Evolutionary conservation across 2,329 filamentous ascomycete genomes (phyloP), one percentile per base, ranked within the genome.

Genomic region (Raffaelea arxii): DNA sequence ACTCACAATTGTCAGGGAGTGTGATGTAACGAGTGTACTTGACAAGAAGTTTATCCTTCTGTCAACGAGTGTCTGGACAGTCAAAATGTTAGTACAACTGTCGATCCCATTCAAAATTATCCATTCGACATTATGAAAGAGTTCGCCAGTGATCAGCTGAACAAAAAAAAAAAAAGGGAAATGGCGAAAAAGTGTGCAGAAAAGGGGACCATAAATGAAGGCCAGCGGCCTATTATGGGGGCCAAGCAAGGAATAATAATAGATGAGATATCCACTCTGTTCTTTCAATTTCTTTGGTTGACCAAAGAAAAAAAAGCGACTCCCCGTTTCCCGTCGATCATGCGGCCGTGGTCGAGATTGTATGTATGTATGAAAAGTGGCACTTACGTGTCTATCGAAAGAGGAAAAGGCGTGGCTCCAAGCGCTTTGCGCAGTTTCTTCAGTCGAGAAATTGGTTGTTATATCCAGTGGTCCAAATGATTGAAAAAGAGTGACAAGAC

Each of bases 21-120:
- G 57, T 60, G 63, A 56, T 55, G 55, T 77, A 52, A 74, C 67
- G 75, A 78, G 66, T 75, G 75, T 75, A 76, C 68, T 74, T 77
- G 75, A 77, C 72, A 67, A 62, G 61, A 56, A 61, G 56, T 49
- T 10, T 27, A 16, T 46, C 44, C 21, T 54, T 66, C 39, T 50
- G 66, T 71, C 69, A 75, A 77, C 58, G 70, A 76, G 65, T 61
- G 72, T 61, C 58, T 60, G 48, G 46, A 41, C 24, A 35, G 25
- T 25, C n/a, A 4, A 16, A 24, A 23, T 41, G 40, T 37, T n/a
- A 44, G 27, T 14, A 43, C 22, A 24, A 11, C 18, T 4, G n/a
- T 16, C 4, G 18, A 36, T 41, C 32, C 32, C 32, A n/a, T n/a
- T n/a, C n/a, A n/a, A n/a, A n/a, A n/a, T n/a, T n/a, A n/a, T n/a